phyloP scores from a whole-genome alignment of 345 rosid species.

The Alliaria petiolata region DNA sequence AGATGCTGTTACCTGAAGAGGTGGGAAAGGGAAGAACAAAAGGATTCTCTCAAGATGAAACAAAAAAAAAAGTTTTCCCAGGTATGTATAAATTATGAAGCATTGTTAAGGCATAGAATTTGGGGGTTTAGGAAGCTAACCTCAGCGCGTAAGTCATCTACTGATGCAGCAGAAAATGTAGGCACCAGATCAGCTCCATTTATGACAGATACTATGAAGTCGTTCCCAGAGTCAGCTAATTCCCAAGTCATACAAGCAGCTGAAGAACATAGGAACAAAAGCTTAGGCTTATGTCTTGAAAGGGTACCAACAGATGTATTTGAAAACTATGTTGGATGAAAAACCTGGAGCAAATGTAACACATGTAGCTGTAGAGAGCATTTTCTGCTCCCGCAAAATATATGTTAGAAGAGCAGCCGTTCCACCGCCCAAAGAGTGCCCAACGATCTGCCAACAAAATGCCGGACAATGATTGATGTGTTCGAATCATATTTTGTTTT shows the following conservation, averaged over 20 bases:
- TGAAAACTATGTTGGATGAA: neutral
- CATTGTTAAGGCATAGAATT: neutral
- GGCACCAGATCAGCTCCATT: constrained; percentile 95
- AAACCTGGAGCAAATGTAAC: constrained; percentile 94
- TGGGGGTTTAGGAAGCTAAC: constrained; percentile 25
- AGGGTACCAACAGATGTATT: neutral
- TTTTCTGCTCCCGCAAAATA: constrained; percentile 77
- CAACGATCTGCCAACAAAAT: constrained; percentile 56
- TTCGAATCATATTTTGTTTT: neutral
- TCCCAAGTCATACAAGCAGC: constrained; percentile 99
- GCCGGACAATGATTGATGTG: neutral
- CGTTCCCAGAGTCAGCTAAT: constrained; percentile 85
- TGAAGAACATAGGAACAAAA: constrained; percentile 28
- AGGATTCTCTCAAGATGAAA: neutral
- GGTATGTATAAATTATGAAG: neutral
- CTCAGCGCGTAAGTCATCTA: constrained; percentile 92
- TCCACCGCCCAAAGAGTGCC: constrained; percentile 97
- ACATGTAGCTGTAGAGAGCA: constrained; percentile 60
- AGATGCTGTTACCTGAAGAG: constrained; percentile 77
- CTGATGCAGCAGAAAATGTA: constrained; percentile 91
- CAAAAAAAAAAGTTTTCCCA: neutral
- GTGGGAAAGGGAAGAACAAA: neutral
- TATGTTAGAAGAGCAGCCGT: constrained; percentile 91
- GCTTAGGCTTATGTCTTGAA: neutral
- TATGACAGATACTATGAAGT: constrained; percentile 69